Evolutionary conservation across 306 rosid genomes (phyloP).

Genomic region (Begonia peltatifolia): DNA sequence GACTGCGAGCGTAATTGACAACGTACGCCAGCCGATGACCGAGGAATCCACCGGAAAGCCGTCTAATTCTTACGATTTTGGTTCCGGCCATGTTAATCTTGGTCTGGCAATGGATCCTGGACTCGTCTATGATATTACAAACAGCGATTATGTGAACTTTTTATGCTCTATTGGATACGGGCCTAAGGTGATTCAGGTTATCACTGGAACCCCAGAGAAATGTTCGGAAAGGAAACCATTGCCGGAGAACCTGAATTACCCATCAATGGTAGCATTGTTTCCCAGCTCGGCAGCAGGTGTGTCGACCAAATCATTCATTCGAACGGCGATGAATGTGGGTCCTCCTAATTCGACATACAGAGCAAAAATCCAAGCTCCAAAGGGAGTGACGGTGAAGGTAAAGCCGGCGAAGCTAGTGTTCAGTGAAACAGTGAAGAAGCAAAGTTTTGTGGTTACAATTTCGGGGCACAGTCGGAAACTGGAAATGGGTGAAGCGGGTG

Average conservation of each 20-base stretch:
- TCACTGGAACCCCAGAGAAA: constrained; percentile 29
- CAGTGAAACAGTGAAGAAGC: constrained; percentile 37
- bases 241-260: constrained; percentile 73
- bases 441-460: constrained; percentile 46
- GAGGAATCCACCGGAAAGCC: constrained; percentile 62
- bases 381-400: constrained; percentile 52
- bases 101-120: constrained; percentile 84
- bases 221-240: constrained; percentile 42
- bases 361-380: constrained; percentile 35
- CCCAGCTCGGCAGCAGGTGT: constrained; percentile 21
- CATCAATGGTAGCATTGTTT: constrained; percentile 50
- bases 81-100: constrained; percentile 63
- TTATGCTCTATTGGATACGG: constrained; percentile 51
- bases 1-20: constrained; percentile 37
- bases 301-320: constrained; percentile 30
- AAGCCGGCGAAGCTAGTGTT: constrained; percentile 57
- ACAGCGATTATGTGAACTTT: constrained; percentile 44
- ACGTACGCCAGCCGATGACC: constrained; percentile 33
- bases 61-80: constrained; percentile 60
- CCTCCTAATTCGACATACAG: constrained; percentile 31
- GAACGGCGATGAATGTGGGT: constrained; percentile 72
- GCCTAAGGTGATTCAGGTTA: constrained; percentile 53
- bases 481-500: constrained; percentile 48
- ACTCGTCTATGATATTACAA: constrained; percentile 48
- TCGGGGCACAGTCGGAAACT: constrained; percentile 32